Evolutionary conservation across 202 grass and related monocot species (phyloP).

Genomic region (Brachypodium distachyon): DNA sequence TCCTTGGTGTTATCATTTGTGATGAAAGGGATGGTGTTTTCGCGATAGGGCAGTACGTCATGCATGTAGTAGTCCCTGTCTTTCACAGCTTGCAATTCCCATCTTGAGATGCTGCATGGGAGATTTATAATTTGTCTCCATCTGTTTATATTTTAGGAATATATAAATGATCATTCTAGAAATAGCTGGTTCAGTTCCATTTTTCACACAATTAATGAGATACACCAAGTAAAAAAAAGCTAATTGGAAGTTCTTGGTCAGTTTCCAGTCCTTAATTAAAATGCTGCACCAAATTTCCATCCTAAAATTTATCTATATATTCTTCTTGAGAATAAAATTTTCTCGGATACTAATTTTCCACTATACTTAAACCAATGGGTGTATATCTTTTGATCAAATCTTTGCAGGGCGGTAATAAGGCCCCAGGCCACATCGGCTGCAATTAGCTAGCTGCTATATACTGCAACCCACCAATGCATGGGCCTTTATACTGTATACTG

Average conservation of each 20-base stretch:
- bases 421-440: not conserved
- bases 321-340: no score
- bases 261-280: no score
- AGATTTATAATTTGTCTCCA: not conserved
- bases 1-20: constrained; percentile 31
- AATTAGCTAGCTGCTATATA: not conserved
- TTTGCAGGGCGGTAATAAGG: no score
- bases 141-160: not conserved
- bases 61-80: not conserved
- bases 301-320: no score
- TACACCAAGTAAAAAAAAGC: no score
- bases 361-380: no score
- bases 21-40: constrained; percentile 14
- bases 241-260: no score
- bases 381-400: no score
- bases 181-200: not conserved
- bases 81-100: constrained; percentile 15
- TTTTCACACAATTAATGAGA: constrained; percentile 2
- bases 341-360: no score
- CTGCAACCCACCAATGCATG: constrained; percentile 4
- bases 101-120: not conserved
- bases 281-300: no score
- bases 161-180: not conserved
- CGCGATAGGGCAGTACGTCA: not conserved
- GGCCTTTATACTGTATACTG: no score